Evolutionary conservation across 1,139 yeast genomes (phyloP).

Genomic region (Candida freyschussii): DNA sequence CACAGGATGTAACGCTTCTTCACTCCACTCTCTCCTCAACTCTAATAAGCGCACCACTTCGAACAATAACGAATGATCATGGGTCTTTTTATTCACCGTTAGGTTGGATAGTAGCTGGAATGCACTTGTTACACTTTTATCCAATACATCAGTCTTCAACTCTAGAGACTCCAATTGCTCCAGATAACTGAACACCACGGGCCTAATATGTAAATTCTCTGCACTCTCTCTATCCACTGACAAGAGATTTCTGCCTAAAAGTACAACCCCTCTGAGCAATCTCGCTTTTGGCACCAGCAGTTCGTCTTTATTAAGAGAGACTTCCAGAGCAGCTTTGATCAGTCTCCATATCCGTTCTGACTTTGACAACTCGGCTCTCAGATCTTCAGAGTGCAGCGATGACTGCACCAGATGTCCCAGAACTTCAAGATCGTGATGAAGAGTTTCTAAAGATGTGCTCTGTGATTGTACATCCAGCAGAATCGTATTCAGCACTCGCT

Average conservation of each 20-base stretch:
- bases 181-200: conserved; percentile 2
- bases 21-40: conserved; percentile 3
- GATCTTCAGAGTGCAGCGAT: conserved; percentile 9
- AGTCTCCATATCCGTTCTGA: conserved; percentile 16
- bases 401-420: conserved; percentile 9
- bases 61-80: conserved; percentile 6
- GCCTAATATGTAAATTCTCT: conserved; percentile 6
- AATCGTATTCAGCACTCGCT: conserved; percentile 9
- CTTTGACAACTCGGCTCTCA: conserved; percentile 13
- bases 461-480: conserved; percentile 1
- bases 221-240: conserved; percentile 27
- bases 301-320: conserved; percentile 16
- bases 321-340: conserved; percentile 8
- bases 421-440: conserved; percentile 3
- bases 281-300: conserved; percentile 9
- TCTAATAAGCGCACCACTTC: conserved; percentile 11
- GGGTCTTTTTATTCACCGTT: conserved; percentile 9
- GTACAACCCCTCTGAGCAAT: conserved; percentile 30
- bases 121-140: conserved; percentile 3
- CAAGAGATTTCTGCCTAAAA: conserved; percentile 34
- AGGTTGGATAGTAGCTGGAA: conserved; percentile 21
- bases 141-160: conserved; percentile 1
- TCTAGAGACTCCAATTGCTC: background rate
- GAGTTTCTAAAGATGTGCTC: background rate
- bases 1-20: conserved; percentile 8